Evolutionary conservation across 805 yeast species (phyloP).

Genomic region (Ascoidea tarda): DNA sequence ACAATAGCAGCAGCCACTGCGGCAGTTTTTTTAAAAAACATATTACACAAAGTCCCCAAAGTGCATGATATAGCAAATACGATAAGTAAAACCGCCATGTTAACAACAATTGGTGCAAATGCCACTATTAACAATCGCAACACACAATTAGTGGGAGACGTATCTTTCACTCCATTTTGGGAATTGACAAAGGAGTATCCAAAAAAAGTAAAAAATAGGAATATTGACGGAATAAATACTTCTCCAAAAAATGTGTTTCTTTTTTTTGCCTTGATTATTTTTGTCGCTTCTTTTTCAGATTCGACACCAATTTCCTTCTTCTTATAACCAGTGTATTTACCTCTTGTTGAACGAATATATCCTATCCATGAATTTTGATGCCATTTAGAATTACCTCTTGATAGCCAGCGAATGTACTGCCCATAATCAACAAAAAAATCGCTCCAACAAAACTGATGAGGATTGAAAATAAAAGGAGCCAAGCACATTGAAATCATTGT

Average conservation of each 20-base stretch:
- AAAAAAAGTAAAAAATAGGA: slow-evolving; percentile 20
- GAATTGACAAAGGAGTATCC: slow-evolving; percentile 43
- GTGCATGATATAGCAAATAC: slow-evolving; percentile 26
- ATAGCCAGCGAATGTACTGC: slow-evolving; percentile 27
- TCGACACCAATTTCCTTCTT: slow-evolving; percentile 22
- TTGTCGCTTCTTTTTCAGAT: slow-evolving; percentile 26
- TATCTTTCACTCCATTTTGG: slow-evolving; percentile 28
- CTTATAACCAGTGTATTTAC: slow-evolving; percentile 43
- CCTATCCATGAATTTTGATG: slow-evolving; percentile 28
- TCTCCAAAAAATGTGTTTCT: slow-evolving; percentile 27
- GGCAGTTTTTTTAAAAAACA: background rate
- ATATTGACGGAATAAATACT: slow-evolving; percentile 22
- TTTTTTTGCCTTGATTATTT: slow-evolving; percentile 35
- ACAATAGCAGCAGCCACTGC: background rate
- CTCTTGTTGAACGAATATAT: slow-evolving; percentile 34
- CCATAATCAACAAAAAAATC: slow-evolving; percentile 52
- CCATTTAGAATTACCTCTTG: slow-evolving; percentile 32
- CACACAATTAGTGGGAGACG: slow-evolving; percentile 24
- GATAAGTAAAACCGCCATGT: slow-evolving; percentile 23
- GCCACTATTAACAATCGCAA: slow-evolving; percentile 31
- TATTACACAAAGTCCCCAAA: slow-evolving; percentile 32
- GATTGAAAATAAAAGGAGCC: slow-evolving; percentile 51
- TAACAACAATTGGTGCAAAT: slow-evolving; percentile 31
- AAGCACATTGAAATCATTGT: slow-evolving; percentile 37
- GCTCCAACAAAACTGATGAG: slow-evolving; percentile 49